phyloP scores from a whole-genome alignment of 176 grass and related monocot species.

The Carex myosuroides region DNA sequence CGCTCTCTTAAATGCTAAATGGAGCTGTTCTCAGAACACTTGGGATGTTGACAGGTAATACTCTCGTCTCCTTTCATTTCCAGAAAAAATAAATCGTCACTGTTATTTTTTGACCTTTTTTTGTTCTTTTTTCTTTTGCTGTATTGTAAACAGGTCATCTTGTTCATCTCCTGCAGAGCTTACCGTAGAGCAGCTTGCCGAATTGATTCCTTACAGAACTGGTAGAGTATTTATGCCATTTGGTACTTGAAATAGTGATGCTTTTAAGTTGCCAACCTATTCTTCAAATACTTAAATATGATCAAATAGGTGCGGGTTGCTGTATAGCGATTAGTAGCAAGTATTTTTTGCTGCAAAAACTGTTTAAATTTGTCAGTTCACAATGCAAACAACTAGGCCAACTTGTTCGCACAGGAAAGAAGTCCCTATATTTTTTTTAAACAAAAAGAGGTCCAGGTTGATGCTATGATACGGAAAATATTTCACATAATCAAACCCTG shows the following conservation, averaged over 20 bases:
- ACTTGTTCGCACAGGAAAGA: neutral
- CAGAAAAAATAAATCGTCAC: neutral
- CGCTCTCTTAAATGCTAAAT: constrained; percentile 73
- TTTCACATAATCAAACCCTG: neutral
- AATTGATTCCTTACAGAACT: constrained; percentile 71
- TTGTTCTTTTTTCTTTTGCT: constrained; percentile 3
- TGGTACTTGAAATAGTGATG: neutral
- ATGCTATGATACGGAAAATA: neutral
- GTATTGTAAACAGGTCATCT: constrained; percentile 42
- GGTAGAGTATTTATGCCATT: constrained; percentile 32
- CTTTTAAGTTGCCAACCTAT: neutral
- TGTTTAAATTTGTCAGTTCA: neutral
- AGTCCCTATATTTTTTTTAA: neutral
- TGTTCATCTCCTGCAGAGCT: constrained; percentile 66
- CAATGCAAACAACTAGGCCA: neutral
- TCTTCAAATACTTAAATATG: neutral
- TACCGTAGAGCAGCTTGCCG: constrained; percentile 72
- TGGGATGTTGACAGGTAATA: constrained; percentile 78
- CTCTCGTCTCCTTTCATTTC: neutral
- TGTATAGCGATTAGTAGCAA: neutral
- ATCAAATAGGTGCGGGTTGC: neutral
- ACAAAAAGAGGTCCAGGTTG: neutral
- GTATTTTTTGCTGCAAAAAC: neutral
- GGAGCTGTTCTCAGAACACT: constrained; percentile 79
- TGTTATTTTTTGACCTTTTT: neutral